Base-by-base conservation (phyloP, 1,284 basidiomycete genomes). In the Chalciporus sp. region DNA sequence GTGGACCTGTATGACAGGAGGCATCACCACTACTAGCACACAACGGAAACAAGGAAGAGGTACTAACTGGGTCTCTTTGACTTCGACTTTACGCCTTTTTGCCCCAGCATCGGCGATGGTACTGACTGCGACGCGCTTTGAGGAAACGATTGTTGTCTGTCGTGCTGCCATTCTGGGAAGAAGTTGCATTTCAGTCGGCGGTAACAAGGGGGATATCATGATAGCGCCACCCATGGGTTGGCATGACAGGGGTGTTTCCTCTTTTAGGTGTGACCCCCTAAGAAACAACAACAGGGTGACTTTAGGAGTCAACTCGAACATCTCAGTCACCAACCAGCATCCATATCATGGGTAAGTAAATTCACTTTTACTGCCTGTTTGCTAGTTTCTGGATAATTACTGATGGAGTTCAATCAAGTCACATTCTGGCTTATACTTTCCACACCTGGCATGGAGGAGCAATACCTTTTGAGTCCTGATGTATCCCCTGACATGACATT, bases 111-210 rank as follows among this genome's bases (percentile, higher is more conserved):
- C 48, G 10, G 50, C n/a, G 2, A 47, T n/a, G 6, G 50, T 20
- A 11, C 35, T 41, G 19, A 51, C 48, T 10, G 65, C 55, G 55
- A 49, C 53, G 33, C 67, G 67, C 53, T 70, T 67, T 17, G 76
- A 95, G 51, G 94, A 93, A 48, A 79, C 88, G 70, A 89, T 89
- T 69, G 94, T 93, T 58, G 84, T 92, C 65, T 87, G 88, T 64
- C 90, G 90, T 31, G 70, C 82, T 31, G 72, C 82, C 1, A 76
- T 78, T 49, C 82, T 86, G 19, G 87, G 84, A 27, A 80, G 92
- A 17, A 37, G 35, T 20, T 92, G 92, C 31, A 85, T 88, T 60
- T 75, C 95, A 48, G 35, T 17, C 16, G 8, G 16, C 35, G 35
- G 35, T 37, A 37, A 17, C 6, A 37, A 17, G 3, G 35, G n/a